Evolutionary conservation across 345 rosid genomes (phyloP).

Genomic region (Sonneratia caseolaris): DNA sequence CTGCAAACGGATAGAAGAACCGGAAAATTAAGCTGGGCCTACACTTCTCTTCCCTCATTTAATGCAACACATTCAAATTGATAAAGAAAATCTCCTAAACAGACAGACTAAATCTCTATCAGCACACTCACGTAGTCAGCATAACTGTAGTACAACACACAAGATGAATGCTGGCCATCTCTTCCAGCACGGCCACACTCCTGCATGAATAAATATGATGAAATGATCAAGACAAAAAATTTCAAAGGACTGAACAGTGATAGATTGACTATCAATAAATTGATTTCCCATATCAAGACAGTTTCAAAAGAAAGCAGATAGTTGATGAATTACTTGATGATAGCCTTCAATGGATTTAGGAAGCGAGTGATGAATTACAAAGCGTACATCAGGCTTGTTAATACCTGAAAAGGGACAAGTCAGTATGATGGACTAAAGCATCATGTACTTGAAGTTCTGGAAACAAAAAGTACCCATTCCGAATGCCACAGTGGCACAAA

Average conservation of each 20-base stretch:
- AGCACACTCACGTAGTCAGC: conserved; percentile 72
- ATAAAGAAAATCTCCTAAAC: background rate
- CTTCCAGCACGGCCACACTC: conserved; percentile 99
- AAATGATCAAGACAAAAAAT: background rate
- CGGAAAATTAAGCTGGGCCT: background rate
- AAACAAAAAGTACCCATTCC: conserved; percentile 72
- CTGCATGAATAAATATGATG: conserved; percentile 19
- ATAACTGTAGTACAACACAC: conserved; percentile 85
- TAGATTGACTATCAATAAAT: background rate
- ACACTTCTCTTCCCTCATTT: background rate
- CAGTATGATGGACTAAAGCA: background rate
- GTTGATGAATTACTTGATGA: conserved; percentile 58
- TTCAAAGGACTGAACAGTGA: background rate
- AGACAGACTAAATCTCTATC: background rate
- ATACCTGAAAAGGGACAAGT: conserved; percentile 47
- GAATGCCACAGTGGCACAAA: conserved; percentile 97
- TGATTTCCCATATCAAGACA: conserved; percentile 6
- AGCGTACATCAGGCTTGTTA: conserved; percentile 98
- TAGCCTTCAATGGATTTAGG: conserved; percentile 99
- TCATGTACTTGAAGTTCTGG: background rate
- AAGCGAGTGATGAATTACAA: conserved; percentile 97
- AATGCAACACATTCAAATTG: background rate
- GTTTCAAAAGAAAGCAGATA: background rate
- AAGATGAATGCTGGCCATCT: conserved; percentile 88
- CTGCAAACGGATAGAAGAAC: conserved; percentile 28